Conservation (phyloP, 2,329 filamentous ascomycete genomes). For the Penicillium crustosum region DNA sequence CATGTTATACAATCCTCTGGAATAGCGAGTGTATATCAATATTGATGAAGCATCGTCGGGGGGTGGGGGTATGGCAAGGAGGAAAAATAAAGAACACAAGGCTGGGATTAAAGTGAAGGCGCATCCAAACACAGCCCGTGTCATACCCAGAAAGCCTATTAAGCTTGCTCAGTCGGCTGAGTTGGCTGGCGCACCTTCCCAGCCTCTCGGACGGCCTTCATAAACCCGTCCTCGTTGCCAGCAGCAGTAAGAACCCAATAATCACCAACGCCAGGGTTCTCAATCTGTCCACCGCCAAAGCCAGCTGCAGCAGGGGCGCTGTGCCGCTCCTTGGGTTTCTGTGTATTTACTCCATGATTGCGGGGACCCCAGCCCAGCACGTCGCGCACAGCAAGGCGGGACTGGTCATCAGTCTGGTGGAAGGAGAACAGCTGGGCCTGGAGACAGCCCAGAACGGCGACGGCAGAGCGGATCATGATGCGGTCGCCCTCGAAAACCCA, state of each 20-base stretch:
- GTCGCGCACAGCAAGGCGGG: slow-evolving; percentile 33
- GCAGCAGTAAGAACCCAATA: slow-evolving; percentile 44
- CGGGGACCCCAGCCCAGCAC: slow-evolving; percentile 42
- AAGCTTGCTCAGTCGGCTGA: slow-evolving; percentile 18
- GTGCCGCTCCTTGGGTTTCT: slow-evolving; percentile 36
- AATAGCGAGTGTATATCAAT: slow-evolving; percentile 8
- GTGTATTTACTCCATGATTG: slow-evolving; percentile 28
- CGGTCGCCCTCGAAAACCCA: slow-evolving; percentile 62
- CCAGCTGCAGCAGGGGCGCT: slow-evolving; percentile 38
- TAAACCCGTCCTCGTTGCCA: slow-evolving; percentile 45
- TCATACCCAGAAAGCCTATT: neutral
- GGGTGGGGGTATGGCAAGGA: neutral
- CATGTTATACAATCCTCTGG: neutral
- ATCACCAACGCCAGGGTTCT: slow-evolving; percentile 39
- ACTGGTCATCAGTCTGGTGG: slow-evolving; percentile 38
- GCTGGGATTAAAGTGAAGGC: neutral
- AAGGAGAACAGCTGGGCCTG: slow-evolving; percentile 45
- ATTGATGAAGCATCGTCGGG: neutral
- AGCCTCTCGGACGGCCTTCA: slow-evolving; percentile 44
- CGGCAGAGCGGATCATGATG: slow-evolving; percentile 47
- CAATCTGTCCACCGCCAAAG: slow-evolving; percentile 38
- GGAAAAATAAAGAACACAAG: neutral
- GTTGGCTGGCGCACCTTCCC: slow-evolving; percentile 38
- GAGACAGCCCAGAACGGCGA: slow-evolving; percentile 46
- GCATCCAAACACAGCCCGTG: neutral